Conservation (phyloP, 257 asterid genomes). For the Ilex asprella region DNA sequence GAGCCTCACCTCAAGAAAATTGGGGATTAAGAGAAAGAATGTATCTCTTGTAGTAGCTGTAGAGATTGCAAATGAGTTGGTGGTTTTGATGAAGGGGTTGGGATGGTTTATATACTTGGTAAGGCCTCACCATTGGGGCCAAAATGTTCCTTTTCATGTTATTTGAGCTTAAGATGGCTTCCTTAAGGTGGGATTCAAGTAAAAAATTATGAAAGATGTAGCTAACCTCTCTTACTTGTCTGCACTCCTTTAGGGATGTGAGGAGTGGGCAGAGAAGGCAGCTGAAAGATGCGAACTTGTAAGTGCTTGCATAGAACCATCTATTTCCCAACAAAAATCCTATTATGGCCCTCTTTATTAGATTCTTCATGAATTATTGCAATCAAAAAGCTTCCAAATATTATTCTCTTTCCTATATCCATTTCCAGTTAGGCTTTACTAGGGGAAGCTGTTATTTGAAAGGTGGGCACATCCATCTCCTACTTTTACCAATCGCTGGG, state of each 20-base stretch:
- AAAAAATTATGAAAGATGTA: slow-evolving; percentile 19
- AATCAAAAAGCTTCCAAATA: no score
- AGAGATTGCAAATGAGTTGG: slow-evolving; percentile 16
- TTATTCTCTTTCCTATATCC: no score
- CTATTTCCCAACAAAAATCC: slow-evolving; percentile 4
- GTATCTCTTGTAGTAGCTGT: not conserved
- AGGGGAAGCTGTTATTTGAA: no score
- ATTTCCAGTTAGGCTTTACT: no score
- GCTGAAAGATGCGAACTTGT: slow-evolving; percentile 14
- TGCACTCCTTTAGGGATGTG: slow-evolving; percentile 14
- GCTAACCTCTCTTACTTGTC: slow-evolving; percentile 12
- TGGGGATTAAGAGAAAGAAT: not conserved
- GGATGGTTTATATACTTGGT: slow-evolving; percentile 41
- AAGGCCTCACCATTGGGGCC: slow-evolving; percentile 32
- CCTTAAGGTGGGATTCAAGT: slow-evolving; percentile 33
- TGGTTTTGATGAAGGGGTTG: slow-evolving; percentile 36
- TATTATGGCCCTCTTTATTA: slow-evolving; percentile 24
- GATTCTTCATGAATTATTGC: no score
- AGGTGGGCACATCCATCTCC: no score
- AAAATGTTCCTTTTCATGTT: slow-evolving; percentile 4
- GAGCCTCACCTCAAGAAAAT: slow-evolving; percentile 6
- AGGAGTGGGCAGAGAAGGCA: slow-evolving; percentile 17
- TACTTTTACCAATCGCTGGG: no score
- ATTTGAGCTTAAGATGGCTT: slow-evolving; percentile 13
- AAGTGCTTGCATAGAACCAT: slow-evolving; percentile 20